Base-by-base conservation (phyloP, 1,139 yeast species). In the Pneumocystis oryctolagi region DNA sequence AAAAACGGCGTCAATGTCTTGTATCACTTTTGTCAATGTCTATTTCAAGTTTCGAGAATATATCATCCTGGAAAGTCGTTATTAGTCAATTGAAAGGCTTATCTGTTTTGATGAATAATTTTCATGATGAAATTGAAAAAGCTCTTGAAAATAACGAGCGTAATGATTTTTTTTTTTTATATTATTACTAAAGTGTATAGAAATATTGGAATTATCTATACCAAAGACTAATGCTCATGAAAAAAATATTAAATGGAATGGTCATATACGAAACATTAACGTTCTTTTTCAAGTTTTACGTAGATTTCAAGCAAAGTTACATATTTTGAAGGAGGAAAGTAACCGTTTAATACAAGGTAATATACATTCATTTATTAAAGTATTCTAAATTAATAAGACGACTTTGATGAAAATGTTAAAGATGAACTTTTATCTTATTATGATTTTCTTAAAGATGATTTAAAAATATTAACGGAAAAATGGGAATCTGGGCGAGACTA, bases 11-110 rank as follows among this genome's bases (percentile, higher is more conserved):
- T 8, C 73, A 77, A 18, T 68, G 77, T 47, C 68, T 79, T 9
- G 77, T 81, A 1, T 47, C 69, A 71, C 76, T 53, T 66, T 78
- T 39, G 66, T 79, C 58, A 75, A 81, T 1, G 69, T 75, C 42
- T 69, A 72, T 12, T 67, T 76, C 5, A 60, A 76, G 77, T 5
- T 69, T 67, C 18, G 60, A 67, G 2, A 62, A 62, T 2, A 76
- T 74, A 62, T 65, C 70, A 4, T 66, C 66, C 30, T 76, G 79
- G 79, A 65, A 70, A 2, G 63, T 67, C 16, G 69, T 73, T 5
- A 70, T 70, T 20, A 73, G 71, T 62, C 70, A 72, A 34, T 62
- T 75, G 47, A 68, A 69, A 58, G 63, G 67, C 18, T 62, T 71
- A 20, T 62, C 72, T n/a, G 71, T 69, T 4, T 67, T 75, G 37